Conservation (phyloP, 495 filamentous ascomycete species). For the Penicillium nucicola region DNA sequence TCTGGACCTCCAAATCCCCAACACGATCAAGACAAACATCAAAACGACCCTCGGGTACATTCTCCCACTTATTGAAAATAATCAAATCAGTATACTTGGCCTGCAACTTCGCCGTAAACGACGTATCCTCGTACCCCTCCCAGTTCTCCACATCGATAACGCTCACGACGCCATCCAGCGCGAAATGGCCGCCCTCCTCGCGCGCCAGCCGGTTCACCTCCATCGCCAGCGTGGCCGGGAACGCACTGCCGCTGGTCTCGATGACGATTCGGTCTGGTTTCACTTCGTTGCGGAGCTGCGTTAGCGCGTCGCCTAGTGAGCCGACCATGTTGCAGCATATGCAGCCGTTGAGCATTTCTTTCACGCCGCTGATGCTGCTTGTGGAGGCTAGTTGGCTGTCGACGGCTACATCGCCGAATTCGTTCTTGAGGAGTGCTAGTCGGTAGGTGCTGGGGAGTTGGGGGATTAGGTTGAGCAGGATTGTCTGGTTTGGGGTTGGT, state of each 20-base stretch:
- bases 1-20: conserved; percentile 80
- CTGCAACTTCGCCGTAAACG: conserved; percentile 81
- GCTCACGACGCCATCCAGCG: conserved; percentile 84
- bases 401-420: conserved; percentile 91
- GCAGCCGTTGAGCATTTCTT: conserved; percentile 91
- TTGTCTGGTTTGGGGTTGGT: conserved; percentile 43
- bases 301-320: conserved; percentile 75
- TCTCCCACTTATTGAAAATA: conserved; percentile 95
- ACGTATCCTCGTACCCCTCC: conserved; percentile 90
- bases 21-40: conserved; percentile 82
- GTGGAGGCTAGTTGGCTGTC: conserved; percentile 86
- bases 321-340: conserved; percentile 99
- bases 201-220: conserved; percentile 79
- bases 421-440: conserved; percentile 95
- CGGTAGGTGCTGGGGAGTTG: conserved; percentile 76
- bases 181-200: conserved; percentile 54
- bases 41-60: conserved; percentile 62
- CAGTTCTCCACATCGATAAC: conserved; percentile 98
- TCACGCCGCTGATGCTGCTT: conserved; percentile 79
- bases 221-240: conserved; percentile 87
- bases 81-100: conserved; percentile 89
- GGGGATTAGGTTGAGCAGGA: conserved; percentile 84
- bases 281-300: conserved; percentile 59
- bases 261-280: conserved; percentile 83
- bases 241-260: conserved; percentile 86